A percentile compares a stretch with the other conserved stretches of the same genome.
These are phyloP conservation scores for Fusarium nygamai DNA, from an alignment of 2,329 filamentous ascomycete species.

Conservation along the genomic window DNA sequence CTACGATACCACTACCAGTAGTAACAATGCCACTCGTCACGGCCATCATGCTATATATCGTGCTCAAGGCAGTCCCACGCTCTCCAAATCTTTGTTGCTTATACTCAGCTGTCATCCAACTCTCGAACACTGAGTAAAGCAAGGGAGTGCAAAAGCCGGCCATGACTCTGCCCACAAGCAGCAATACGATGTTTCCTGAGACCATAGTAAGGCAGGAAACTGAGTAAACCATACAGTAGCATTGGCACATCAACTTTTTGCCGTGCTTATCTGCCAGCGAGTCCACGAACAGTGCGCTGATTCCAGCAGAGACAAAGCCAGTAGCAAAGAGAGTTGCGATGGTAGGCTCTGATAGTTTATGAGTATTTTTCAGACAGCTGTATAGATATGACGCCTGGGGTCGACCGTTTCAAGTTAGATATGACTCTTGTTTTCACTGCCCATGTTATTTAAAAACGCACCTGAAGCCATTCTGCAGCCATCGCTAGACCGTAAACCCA, in stretches of 20 bases:
- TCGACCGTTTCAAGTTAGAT: accelerated
- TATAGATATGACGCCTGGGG: not conserved
- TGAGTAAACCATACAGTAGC: not conserved
- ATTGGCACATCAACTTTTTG: not conserved
- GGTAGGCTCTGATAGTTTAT: not conserved
- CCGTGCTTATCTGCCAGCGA: not conserved
- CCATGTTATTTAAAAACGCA: not conserved
- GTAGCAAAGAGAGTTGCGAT: not conserved
- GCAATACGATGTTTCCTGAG: accelerated
- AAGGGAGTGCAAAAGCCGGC: not conserved
- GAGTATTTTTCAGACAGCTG: not conserved
- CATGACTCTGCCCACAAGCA: not conserved
- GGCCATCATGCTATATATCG: not conserved
- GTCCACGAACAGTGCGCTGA: not conserved
- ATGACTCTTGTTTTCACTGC: accelerated
- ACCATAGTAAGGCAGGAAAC: not conserved
- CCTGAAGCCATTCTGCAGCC: not conserved
- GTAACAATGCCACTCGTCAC: not conserved
- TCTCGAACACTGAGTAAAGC: not conserved
- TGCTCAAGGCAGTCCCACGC: not conserved
- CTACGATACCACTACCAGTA: not conserved
- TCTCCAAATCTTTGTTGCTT: not conserved
- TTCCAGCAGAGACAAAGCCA: not conserved
- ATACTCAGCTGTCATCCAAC: not conserved
- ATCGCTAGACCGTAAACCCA: not conserved